Conservation (phyloP, 1,284 basidiomycete species). For the Irpex sp. region DNA sequence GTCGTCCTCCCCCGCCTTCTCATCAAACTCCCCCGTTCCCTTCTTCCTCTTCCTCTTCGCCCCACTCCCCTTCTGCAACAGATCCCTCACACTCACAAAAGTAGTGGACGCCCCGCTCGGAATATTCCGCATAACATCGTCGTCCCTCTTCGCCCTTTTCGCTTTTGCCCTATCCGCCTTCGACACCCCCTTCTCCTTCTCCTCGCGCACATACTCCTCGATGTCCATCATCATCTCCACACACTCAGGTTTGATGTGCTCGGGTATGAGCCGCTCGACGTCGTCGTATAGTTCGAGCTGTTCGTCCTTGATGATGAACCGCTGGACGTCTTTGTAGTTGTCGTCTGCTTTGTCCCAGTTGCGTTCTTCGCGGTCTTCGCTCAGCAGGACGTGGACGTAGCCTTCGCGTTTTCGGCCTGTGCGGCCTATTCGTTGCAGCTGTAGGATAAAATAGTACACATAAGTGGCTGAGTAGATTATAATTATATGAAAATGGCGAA, state of each 20-base stretch:
- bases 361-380: conserved; percentile 85
- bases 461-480: background rate
- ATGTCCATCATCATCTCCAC: conserved; percentile 82
- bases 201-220: conserved; percentile 53
- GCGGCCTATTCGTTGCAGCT: conserved; percentile 95
- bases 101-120: conserved; percentile 56
- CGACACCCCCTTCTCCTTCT: too few relatives aligned
- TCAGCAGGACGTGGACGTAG: conserved; percentile 87
- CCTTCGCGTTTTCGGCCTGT: conserved; percentile 94
- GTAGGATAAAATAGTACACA: background rate
- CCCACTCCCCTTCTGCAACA: conserved; percentile 41
- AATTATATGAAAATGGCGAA: conserved; percentile 4
- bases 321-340: conserved; percentile 87
- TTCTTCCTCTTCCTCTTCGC: conserved; percentile 34
- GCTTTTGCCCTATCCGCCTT: too few relatives aligned
- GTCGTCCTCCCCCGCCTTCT: conserved; percentile 47
- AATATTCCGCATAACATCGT: conserved; percentile 60
- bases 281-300: conserved; percentile 91
- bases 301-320: conserved; percentile 80
- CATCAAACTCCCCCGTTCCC: conserved; percentile 22
- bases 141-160: conserved; percentile 34
- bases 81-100: conserved; percentile 58
- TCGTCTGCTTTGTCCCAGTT: conserved; percentile 91
- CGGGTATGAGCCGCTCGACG: conserved; percentile 82
- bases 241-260: conserved; percentile 69